Conservation (phyloP, 1,284 basidiomycete genomes). For the Ceratobasidium papillatum region DNA sequence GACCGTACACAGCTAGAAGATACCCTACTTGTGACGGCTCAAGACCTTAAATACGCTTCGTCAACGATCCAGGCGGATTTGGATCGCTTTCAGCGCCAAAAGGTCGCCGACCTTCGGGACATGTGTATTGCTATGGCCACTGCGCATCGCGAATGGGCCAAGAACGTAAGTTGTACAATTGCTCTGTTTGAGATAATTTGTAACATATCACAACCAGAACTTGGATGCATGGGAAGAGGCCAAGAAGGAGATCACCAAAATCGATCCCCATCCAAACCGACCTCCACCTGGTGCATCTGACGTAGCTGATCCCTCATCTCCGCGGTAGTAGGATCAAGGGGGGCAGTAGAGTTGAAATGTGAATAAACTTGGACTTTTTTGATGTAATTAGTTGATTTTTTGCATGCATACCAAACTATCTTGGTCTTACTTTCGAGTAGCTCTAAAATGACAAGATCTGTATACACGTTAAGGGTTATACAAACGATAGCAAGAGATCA, state of each 20-base stretch:
- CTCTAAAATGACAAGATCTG: background rate
- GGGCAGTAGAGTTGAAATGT: background rate
- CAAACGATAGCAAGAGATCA: background rate
- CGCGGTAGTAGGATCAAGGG: conserved; percentile 56
- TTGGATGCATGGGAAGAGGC: conserved; percentile 97
- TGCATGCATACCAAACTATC: conserved; percentile 6
- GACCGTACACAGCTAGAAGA: conserved; percentile 77
- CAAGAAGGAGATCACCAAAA: conserved; percentile 86
- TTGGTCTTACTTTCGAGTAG: background rate
- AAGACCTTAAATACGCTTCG: conserved; percentile 95
- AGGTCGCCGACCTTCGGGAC: conserved; percentile 93
- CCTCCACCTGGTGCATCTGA: conserved; percentile 50
- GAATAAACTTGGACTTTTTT: conserved; percentile 15
- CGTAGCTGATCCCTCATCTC: conserved; percentile 50
- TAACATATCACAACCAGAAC: conserved; percentile 66
- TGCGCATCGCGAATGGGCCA: conserved; percentile 94
- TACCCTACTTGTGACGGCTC: conserved; percentile 85
- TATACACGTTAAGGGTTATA: background rate
- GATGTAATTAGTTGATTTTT: conserved; percentile 23
- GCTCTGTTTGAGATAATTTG: background rate
- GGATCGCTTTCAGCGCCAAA: conserved; percentile 98
- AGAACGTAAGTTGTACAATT: conserved; percentile 69
- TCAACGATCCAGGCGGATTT: conserved; percentile 97
- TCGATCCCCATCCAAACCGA: conserved; percentile 87
- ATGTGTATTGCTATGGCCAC: conserved; percentile 91